These are phyloP conservation scores for Stromatinia cepivora DNA, from an alignment of 2,329 filamentous ascomycete species.

Conservation along the genomic window DNA sequence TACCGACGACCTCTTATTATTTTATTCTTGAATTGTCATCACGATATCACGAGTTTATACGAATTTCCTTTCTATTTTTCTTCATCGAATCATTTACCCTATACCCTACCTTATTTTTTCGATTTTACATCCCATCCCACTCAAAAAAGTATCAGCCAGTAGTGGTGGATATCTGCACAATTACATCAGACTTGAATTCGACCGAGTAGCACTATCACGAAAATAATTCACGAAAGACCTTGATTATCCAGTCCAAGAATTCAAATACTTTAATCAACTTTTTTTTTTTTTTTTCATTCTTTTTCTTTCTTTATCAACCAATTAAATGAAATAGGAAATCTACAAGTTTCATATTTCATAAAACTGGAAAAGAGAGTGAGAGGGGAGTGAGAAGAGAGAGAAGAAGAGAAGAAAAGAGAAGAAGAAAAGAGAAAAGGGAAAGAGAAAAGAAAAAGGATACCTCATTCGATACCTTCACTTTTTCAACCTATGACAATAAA, in stretches of 20 bases:
- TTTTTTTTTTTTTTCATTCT: background rate
- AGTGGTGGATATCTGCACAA: slow-evolving; percentile 17
- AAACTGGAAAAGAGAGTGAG: background rate
- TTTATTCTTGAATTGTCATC: background rate
- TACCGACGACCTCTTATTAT: slow-evolving; percentile 8
- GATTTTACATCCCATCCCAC: background rate
- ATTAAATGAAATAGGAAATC: background rate
- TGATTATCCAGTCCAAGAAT: slow-evolving; percentile 1
- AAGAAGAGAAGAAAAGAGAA: background rate
- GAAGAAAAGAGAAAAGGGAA: too few species aligned
- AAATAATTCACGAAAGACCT: background rate
- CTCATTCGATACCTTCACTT: background rate
- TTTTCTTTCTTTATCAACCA: background rate
- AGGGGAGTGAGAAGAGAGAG: background rate
- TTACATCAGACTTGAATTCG: slow-evolving; percentile 22
- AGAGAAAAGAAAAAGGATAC: background rate
- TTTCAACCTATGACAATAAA: slow-evolving; percentile 1
- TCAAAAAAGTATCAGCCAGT: background rate
- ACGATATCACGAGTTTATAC: slow-evolving; percentile 15
- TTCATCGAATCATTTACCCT: slow-evolving; percentile 3
- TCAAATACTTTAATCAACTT: background rate
- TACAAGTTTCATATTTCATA: background rate
- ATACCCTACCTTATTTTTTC: background rate
- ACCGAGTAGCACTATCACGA: background rate
- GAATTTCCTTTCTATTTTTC: background rate